Base-by-base conservation (phyloP, 1,284 basidiomycete genomes). In the Termitomyces sp. region DNA sequence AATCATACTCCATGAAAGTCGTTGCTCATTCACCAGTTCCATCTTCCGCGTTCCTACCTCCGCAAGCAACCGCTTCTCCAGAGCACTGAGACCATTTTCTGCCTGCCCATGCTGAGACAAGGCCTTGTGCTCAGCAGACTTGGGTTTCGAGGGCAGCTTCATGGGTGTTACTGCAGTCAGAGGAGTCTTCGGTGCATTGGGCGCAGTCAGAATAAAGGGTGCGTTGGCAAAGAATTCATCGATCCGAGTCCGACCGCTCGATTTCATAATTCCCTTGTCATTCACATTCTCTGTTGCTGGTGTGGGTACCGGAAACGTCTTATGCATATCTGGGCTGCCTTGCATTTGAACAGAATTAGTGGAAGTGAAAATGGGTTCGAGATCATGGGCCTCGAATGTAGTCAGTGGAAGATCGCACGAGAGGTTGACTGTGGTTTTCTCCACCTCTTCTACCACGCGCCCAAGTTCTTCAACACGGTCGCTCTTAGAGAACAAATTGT, bases 21-120 rank as follows among this genome's bases (percentile, higher is more conserved):
- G 67, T 52, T 66, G 61, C 41, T 59, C 58, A 46, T 55, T 59
- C 46, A 9, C 48, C 1, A 47, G 19, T 33, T 71, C 72, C 8
- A 75, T 59, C 65, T 79, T 84, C 45, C 80, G 74, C 5, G 85
- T 88, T n/a, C 85, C 85, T 3, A 88, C 85, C 61, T 87, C 80
- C 0, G 79, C 81, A 0, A 83, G 66, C 2, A 88, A 69, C 43
- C 80, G 73, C 49, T 79, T 73, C 62, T 88, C 85, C 17, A 88
- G 67, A 3, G 81, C 84, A 59, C 87, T 85, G 6, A 88, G 68
- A 1, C 85, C 85, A 43, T 72, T 81, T 54, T 76, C 73, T 24
- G 42, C 48, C 9, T 24, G 36, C 7, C 55, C 61, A 38, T 40
- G 36, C 8, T 34, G 43, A 26, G 31, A 26, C 31, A 54, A 34